These are phyloP conservation scores for Andrographis paniculata DNA, from an alignment of 305 asterid species.

Conservation along the genomic window DNA sequence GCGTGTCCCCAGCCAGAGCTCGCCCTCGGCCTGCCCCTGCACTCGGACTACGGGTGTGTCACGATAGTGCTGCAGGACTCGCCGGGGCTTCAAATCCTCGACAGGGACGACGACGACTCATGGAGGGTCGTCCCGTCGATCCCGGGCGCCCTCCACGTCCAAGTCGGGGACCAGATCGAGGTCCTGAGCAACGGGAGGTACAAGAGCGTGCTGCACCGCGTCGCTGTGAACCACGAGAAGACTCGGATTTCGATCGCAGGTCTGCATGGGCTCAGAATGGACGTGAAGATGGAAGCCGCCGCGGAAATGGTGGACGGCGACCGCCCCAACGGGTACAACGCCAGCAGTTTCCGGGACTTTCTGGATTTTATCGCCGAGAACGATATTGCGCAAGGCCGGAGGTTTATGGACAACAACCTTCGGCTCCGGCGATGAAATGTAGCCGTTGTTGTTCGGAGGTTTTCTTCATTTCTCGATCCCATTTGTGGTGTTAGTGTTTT, in stretches of 20 bases:
- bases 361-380: conserved; percentile 27
- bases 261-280: conserved; percentile 35
- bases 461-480: too few species aligned
- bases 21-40: conserved; percentile 38
- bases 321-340: conserved; percentile 22
- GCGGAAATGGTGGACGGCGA: conserved; percentile 29
- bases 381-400: conserved; percentile 29
- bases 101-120: neutral
- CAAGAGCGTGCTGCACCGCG: conserved; percentile 30
- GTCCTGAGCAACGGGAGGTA: conserved; percentile 37
- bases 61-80: conserved; percentile 32
- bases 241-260: conserved; percentile 33
- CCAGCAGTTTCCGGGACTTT: conserved; percentile 35
- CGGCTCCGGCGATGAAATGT: conserved; percentile 10
- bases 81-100: conserved; percentile 25
- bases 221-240: conserved; percentile 18
- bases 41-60: conserved; percentile 34
- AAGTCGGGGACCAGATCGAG: conserved; percentile 40
- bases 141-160: conserved; percentile 23
- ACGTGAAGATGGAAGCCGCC: conserved; percentile 31
- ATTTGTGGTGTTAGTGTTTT: too few species aligned
- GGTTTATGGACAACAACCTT: conserved; percentile 20
- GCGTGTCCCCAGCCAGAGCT: conserved; percentile 32
- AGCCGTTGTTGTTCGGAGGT: too few species aligned
- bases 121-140: conserved; percentile 26